Base-by-base conservation (phyloP, 2,329 filamentous ascomycete genomes). In the Rhynchosporium secalis region DNA sequence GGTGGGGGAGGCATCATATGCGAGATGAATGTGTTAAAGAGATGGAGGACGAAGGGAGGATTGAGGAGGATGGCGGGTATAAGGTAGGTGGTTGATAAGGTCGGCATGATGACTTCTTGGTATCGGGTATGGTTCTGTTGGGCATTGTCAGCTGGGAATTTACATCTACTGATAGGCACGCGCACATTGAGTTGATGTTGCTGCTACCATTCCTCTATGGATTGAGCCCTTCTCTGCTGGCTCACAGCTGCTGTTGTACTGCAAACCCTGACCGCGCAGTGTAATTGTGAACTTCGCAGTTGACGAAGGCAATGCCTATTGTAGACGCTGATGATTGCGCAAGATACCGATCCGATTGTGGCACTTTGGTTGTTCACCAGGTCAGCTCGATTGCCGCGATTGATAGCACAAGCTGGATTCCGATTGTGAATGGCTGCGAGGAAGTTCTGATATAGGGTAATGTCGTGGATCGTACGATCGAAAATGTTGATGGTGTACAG, bases 21-120 rank as follows among this genome's bases (percentile, higher is more conserved):
- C 12, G 74, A 76, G 33, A 76, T 64, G 54, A 76, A 70, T 45
- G 75, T 76, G 56, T 78, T 77, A 54, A 77, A 70, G 52, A 74
- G 68, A 59, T 77, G 75, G 36, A 78, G 72, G 58, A 77, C 66
- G 60, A 78, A 69, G 45, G 75, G 70, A 3, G 76, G 76, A 61
- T 78, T 78, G 63, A 76, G 73, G 33, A 77, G 64, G 62, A 78
- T 72, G 38, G 74, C 74, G 28, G 75, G 74, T 31, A 76, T 58
- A 38, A 76, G 64, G 64, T 76, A 75, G 57, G 55, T 66, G 5
- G 68, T 59, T 28, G 66, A 67, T 26, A 73, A 61, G 45, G 67
- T 65, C 38, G 68, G 65, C 71, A 73, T 73, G 36, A 58, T 72
- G 62, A 48, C 9, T 26, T 36, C 31, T 60, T 52, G 13, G 45